Base-by-base conservation (phyloP, 805 yeast genomes). In the Wickerhamomyces bovis region DNA sequence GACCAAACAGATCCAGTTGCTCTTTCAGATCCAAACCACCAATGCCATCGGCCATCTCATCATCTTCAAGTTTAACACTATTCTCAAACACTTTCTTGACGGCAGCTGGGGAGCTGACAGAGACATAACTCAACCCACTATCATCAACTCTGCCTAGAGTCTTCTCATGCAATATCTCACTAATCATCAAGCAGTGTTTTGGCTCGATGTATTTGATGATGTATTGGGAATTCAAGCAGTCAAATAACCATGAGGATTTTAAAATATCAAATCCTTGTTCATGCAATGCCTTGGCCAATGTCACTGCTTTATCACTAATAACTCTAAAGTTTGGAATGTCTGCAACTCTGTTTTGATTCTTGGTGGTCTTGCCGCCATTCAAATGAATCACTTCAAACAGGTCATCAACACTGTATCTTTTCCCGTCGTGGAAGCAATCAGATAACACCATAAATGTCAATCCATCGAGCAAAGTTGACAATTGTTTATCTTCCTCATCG, bases 201-300 rank as follows among this genome's bases (percentile, higher is more conserved):
- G 87, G 85, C 53, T 86, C 95, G 7, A 85, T 53, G 16, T 19
- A 36, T 2, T 72, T 73, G 0, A 87, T 62, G 2, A 80, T 41
- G 2, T 54, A 44, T 1, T 61, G 55, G 13, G 67, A 60, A 16
- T 61, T 56, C 3, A 86, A 65, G 54, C 94, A 80, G 53, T 86
- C 90, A 40, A 79, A 68, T 6, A 88, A 60, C 96, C 96, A 92
- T 26, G 66, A 61, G 1, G 95, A 89, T 44, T 65, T 72, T 8
- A 89, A 58, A 0, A 92, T 69, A 55, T 83, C 86, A 53, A 73
- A 77, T 0, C 85, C 85, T 16, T 62, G 48, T n/a, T 67, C 62
- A 11, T 60, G 53, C n/a, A 77, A 49, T 1, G 63, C 62, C 2
- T 52, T 55, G 3, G 77, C 72, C 43, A 70, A 72, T 4, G 62